Evolutionary conservation across 345 rosid genomes (phyloP).

Genomic region (Rhodomyrtus tomentosa): DNA sequence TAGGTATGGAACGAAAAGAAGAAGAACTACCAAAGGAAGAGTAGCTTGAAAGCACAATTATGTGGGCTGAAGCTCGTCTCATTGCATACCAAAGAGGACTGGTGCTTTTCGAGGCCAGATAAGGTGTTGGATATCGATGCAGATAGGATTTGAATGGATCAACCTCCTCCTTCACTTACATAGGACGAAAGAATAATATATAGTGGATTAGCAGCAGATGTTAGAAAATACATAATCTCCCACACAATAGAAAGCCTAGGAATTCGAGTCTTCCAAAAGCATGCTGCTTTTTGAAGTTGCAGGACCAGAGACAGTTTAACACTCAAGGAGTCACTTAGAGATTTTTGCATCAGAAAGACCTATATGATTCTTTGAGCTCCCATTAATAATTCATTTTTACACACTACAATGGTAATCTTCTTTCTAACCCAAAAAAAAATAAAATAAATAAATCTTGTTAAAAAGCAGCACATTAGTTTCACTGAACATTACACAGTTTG

Average conservation of each 20-base stretch:
- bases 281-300: neutral
- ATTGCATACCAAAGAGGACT: constrained; percentile 81
- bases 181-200: neutral
- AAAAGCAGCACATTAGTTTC: neutral
- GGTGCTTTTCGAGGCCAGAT: constrained; percentile 70
- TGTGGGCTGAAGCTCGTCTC: constrained; percentile 85
- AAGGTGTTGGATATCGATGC: constrained; percentile 66
- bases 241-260: neutral
- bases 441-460: neutral
- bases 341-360: neutral
- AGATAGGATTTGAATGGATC: constrained; percentile 66
- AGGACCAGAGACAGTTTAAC: neutral
- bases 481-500: neutral
- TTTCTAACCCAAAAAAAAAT: neutral
- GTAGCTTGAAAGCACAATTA: constrained; percentile 86
- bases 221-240: neutral
- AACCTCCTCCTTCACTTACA: constrained; percentile 45
- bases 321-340: neutral
- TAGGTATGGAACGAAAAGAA: neutral
- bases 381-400: neutral
- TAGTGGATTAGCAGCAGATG: neutral
- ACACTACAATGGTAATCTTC: neutral
- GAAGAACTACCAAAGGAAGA: constrained; percentile 66
- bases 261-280: neutral
- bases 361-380: neutral